These are phyloP conservation scores for Filobasidium floriforme DNA, from an alignment of 768 basidiomycete species.

Conservation along the genomic window DNA sequence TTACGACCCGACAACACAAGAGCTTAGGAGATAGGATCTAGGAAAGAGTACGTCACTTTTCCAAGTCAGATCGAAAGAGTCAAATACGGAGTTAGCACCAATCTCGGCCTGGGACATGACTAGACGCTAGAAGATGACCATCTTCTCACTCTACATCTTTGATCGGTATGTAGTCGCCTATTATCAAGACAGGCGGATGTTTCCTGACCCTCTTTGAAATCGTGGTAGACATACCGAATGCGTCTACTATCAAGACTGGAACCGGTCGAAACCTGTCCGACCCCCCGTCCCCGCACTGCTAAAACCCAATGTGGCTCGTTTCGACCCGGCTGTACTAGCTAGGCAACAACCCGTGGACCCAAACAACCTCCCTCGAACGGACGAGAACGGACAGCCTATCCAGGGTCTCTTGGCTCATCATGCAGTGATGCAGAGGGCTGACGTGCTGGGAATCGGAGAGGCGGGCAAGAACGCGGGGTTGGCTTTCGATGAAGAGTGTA, in stretches of 20 bases:
- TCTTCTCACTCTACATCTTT: slow-evolving; percentile 86
- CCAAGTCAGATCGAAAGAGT: no score
- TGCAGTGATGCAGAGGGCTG: background rate
- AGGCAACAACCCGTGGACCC: background rate
- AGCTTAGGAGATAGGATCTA: no score
- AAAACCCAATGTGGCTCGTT: slow-evolving; percentile 70
- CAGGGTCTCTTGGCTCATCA: background rate
- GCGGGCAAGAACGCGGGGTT: slow-evolving; percentile 48
- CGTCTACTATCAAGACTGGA: slow-evolving; percentile 94
- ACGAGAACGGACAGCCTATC: background rate
- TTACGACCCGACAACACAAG: no score
- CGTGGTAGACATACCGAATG: slow-evolving; percentile 61
- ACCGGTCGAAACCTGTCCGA: slow-evolving; percentile 62
- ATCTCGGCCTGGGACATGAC: background rate
- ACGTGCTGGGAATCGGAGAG: background rate
- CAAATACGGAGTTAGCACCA: no score
- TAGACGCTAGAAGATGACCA: slow-evolving; percentile 56
- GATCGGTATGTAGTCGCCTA: slow-evolving; percentile 58
- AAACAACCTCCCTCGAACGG: background rate
- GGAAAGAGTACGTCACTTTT: no score
- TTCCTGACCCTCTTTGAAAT: slow-evolving; percentile 10
- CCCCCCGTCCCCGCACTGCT: slow-evolving; percentile 62
- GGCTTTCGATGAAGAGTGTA: slow-evolving; percentile 93
- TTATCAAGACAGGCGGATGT: background rate
- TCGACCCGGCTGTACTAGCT: slow-evolving; percentile 41